A percentile compares a stretch with the other conserved stretches of the same genome.
Conservation (phyloP, 225 moss, liverwort and hornwort genomes). For the Rhytidiadelphus loreus region DNA sequence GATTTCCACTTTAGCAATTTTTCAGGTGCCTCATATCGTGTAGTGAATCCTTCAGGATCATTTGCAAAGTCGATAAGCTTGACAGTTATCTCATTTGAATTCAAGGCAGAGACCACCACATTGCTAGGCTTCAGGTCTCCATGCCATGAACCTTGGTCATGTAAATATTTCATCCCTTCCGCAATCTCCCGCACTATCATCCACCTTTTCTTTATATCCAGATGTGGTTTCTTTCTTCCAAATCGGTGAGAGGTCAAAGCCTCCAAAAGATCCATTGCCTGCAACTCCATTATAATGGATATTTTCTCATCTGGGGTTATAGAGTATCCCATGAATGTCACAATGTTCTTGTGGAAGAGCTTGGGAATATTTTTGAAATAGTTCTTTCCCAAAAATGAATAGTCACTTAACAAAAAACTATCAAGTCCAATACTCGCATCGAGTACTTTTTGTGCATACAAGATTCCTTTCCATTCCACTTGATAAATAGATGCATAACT, state of each 20-base stretch:
- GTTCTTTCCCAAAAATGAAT: rapidly evolving
- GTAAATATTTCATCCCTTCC: neutral
- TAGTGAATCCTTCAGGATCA: rapidly evolving
- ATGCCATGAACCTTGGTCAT: neutral
- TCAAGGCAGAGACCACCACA: neutral
- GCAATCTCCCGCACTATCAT: neutral
- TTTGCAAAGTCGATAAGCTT: neutral
- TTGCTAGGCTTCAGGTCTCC: rapidly evolving
- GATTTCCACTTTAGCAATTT: no score
- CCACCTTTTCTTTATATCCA: rapidly evolving
- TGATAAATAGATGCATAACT: rapidly evolving
- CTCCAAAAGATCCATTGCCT: rapidly evolving
- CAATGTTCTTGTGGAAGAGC: neutral
- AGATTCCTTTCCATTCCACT: neutral
- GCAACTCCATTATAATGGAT: neutral
- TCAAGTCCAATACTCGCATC: no score
- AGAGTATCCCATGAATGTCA: neutral
- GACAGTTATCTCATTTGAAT: neutral
- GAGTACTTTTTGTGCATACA: neutral
- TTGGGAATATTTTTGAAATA: neutral
- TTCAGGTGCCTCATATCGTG: no score
- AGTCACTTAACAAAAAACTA: no score
- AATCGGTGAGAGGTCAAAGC: no score
- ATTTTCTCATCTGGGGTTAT: rapidly evolving
- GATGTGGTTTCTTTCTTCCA: rapidly evolving